A percentile compares a stretch with the other conserved stretches of the same genome.
Conservation (phyloP, 2,329 filamentous ascomycete species). For the Apiospora saccharicola region DNA sequence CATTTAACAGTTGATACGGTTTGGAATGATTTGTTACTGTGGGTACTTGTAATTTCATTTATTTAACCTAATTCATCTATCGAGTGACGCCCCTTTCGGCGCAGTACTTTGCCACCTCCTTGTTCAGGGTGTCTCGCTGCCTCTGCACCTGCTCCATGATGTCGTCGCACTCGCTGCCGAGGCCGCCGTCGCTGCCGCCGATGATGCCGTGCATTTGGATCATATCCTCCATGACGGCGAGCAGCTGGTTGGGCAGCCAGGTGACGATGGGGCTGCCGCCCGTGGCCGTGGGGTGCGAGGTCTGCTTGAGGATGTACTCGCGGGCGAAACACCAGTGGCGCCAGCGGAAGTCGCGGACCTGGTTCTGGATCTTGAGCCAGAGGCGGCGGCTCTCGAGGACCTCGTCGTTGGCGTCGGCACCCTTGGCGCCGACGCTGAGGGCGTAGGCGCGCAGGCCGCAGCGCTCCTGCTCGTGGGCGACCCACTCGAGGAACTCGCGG, state of each 20-base stretch:
- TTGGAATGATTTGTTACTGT: background rate
- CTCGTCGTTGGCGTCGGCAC: constrained; percentile 35
- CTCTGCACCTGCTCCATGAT: constrained; percentile 73
- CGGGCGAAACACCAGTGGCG: constrained; percentile 86
- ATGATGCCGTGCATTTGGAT: constrained; percentile 59
- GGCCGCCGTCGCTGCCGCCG: constrained; percentile 48
- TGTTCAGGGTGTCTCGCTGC: constrained; percentile 71
- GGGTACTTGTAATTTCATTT: background rate
- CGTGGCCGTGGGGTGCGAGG: constrained; percentile 77
- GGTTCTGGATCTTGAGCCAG: constrained; percentile 72
- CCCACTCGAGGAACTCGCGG: constrained; percentile 80
- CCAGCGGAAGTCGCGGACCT: constrained; percentile 84
- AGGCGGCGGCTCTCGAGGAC: constrained; percentile 62
- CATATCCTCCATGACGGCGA: constrained; percentile 78
- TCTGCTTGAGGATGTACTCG: constrained; percentile 84
- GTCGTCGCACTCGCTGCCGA: constrained; percentile 57
- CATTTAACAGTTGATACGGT: background rate
- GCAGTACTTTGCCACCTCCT: constrained; percentile 81
- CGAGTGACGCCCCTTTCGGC: constrained; percentile 56
- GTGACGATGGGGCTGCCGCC: constrained; percentile 84
- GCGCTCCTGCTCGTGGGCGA: constrained; percentile 58
- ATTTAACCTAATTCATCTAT: background rate
- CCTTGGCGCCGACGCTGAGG: constrained; percentile 47
- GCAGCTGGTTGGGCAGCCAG: constrained; percentile 83
- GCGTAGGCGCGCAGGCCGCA: constrained; percentile 67